Conservation (phyloP, 2,329 filamentous ascomycete genomes). For the Didymella arachidicola region DNA sequence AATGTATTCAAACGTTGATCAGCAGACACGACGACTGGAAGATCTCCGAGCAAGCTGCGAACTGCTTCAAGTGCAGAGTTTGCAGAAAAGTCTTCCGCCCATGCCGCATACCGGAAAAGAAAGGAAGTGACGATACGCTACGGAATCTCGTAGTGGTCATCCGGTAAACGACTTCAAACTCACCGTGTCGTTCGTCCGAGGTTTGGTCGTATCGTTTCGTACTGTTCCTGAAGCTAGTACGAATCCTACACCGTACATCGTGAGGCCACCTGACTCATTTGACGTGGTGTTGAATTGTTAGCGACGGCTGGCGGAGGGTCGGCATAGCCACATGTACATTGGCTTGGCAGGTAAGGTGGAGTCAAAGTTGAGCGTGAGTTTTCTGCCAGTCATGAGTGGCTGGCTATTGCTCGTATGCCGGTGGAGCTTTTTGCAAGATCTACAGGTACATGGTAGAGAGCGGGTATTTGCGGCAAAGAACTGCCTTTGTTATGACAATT, state of each 20-base stretch:
- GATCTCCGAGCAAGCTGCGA: slow-evolving; percentile 15
- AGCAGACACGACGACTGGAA: slow-evolving; percentile 1
- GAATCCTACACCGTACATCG: slow-evolving; percentile 16
- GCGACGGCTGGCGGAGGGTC: slow-evolving; percentile 12
- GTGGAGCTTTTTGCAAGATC: slow-evolving; percentile 15
- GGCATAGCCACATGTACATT: slow-evolving; percentile 16
- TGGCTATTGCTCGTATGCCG: background rate
- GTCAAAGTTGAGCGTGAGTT: slow-evolving; percentile 1
- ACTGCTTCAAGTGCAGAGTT: background rate
- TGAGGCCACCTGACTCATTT: slow-evolving; percentile 9
- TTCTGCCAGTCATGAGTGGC: slow-evolving; percentile 18
- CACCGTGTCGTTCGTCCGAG: slow-evolving; percentile 20
- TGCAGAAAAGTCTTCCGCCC: slow-evolving; percentile 1
- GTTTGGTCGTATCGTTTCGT: slow-evolving; percentile 6
- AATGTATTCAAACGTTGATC: slow-evolving; percentile 4
- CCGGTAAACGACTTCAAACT: slow-evolving; percentile 11
- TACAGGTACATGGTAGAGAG: slow-evolving; percentile 11
- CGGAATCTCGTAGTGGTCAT: background rate
- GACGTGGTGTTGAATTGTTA: slow-evolving; percentile 8
- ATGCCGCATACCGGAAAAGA: slow-evolving; percentile 1
- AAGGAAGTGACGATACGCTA: background rate
- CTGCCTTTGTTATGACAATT: background rate
- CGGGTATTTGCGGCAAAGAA: slow-evolving; percentile 17
- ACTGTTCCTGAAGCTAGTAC: slow-evolving; percentile 12
- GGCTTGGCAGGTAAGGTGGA: slow-evolving; percentile 10